These are phyloP conservation scores for Talaromyces rugulosus DNA, from an alignment of 2,329 filamentous ascomycete genomes.

Conservation along the genomic window DNA sequence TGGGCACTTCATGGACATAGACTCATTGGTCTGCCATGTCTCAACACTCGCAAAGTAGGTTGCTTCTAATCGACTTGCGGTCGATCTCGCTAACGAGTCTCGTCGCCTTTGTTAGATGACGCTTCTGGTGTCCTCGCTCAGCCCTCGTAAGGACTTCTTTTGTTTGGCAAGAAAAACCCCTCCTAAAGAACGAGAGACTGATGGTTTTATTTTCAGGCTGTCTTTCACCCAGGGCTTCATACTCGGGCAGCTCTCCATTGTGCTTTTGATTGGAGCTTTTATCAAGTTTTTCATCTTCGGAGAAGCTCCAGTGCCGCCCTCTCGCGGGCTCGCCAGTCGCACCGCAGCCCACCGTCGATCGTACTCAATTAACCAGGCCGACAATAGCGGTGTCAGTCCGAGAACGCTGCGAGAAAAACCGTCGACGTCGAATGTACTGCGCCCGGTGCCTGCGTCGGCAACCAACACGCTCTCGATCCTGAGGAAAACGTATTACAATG, in stretches of 20 bases:
- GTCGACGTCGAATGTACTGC: slow-evolving; percentile 64
- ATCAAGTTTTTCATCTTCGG: slow-evolving; percentile 99
- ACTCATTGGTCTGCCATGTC: slow-evolving; percentile 16
- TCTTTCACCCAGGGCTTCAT: slow-evolving; percentile 94
- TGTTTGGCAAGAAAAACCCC: background rate
- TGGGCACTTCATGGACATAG: slow-evolving; percentile 13
- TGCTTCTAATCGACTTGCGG: background rate
- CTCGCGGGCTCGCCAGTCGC: slow-evolving; percentile 70
- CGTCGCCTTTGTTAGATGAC: slow-evolving; percentile 11
- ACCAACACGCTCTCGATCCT: slow-evolving; percentile 79
- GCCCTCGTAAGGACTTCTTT: slow-evolving; percentile 13
- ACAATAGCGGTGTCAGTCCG: slow-evolving; percentile 16
- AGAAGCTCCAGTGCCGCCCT: slow-evolving; percentile 79
- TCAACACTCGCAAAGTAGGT: slow-evolving; percentile 14
- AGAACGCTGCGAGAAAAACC: slow-evolving; percentile 40
- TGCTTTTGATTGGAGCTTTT: slow-evolving; percentile 85
- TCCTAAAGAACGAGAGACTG: background rate
- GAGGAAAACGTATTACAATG: slow-evolving; percentile 93
- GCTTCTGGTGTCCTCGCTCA: slow-evolving; percentile 13
- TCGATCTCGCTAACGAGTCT: background rate
- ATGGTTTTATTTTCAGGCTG: slow-evolving; percentile 49
- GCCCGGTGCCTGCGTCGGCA: slow-evolving; percentile 70
- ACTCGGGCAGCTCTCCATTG: slow-evolving; percentile 86
- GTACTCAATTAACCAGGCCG: slow-evolving; percentile 53
- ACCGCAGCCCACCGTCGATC: slow-evolving; percentile 75